Conservation (phyloP, 257 asterid species). For the Prunella vulgaris region DNA sequence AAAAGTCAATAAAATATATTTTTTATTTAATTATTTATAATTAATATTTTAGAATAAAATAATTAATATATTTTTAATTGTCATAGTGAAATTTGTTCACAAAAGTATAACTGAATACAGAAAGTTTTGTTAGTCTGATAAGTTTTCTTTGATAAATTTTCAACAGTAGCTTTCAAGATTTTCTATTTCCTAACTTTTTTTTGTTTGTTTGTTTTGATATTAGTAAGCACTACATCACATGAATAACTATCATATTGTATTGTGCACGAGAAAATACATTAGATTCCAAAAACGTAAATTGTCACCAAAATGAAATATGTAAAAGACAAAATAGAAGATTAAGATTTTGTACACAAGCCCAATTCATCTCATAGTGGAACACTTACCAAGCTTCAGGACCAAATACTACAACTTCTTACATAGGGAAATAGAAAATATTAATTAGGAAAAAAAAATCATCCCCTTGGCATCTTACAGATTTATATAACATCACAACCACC, state of each 20-base stretch:
- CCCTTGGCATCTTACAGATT: constrained; percentile 2
- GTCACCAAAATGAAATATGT: not conserved
- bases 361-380: not conserved
- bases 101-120: too few species aligned
- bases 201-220: too few species aligned
- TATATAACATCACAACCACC: constrained; percentile 14
- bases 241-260: not conserved
- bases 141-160: not conserved
- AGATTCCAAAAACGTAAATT: not conserved
- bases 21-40: too few species aligned
- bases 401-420: constrained; percentile 14
- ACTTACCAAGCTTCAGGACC: not conserved
- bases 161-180: not conserved
- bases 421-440: not conserved
- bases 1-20: too few species aligned
- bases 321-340: not conserved
- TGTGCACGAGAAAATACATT: not conserved
- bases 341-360: constrained; percentile 11
- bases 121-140: not conserved
- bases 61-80: too few species aligned
- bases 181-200: not conserved
- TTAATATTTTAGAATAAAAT: too few species aligned
- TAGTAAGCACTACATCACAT: too few species aligned
- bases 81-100: too few species aligned
- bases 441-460: not conserved